Conservation (phyloP, 2,329 filamentous ascomycete species). For the Alternaria atra region DNA sequence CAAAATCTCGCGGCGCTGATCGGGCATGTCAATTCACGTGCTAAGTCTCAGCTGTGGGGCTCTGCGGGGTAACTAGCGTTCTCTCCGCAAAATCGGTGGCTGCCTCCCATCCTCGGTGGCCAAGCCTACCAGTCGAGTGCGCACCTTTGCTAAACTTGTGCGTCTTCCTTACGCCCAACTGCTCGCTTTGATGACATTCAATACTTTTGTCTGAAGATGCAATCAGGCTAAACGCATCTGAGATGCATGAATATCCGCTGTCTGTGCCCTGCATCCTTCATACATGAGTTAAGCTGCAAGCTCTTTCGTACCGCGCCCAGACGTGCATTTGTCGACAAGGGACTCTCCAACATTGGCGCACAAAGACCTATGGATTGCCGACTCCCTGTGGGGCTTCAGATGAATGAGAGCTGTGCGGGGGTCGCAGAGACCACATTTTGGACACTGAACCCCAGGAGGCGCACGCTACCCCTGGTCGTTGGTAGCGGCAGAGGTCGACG, state of each 20-base stretch:
- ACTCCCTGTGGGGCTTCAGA: constrained; percentile 24
- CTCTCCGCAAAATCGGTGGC: constrained; percentile 7
- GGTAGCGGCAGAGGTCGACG: background rate
- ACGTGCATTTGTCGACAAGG: constrained; percentile 3
- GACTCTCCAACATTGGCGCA: constrained; percentile 20
- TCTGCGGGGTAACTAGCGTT: constrained; percentile 13
- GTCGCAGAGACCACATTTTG: constrained; percentile 19
- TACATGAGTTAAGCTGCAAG: constrained; percentile 5
- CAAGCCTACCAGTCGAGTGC: background rate
- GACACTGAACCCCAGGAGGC: constrained; percentile 11
- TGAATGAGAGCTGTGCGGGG: constrained; percentile 15
- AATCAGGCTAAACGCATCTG: constrained; percentile 8
- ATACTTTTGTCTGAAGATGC: background rate
- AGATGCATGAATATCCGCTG: constrained; percentile 4
- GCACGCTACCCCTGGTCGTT: constrained; percentile 11
- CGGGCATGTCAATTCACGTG: background rate
- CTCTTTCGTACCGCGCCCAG: background rate
- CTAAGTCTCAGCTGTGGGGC: constrained; percentile 12
- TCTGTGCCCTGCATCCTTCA: constrained; percentile 6
- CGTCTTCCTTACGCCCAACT: background rate
- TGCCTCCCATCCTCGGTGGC: background rate
- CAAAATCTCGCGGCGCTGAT: background rate
- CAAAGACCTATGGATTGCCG: constrained; percentile 13
- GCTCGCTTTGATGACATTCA: background rate
- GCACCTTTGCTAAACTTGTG: background rate